These are phyloP conservation scores for Atkinsonella hypoxylon DNA, from an alignment of 2,329 filamentous ascomycete genomes.

Conservation along the genomic window DNA sequence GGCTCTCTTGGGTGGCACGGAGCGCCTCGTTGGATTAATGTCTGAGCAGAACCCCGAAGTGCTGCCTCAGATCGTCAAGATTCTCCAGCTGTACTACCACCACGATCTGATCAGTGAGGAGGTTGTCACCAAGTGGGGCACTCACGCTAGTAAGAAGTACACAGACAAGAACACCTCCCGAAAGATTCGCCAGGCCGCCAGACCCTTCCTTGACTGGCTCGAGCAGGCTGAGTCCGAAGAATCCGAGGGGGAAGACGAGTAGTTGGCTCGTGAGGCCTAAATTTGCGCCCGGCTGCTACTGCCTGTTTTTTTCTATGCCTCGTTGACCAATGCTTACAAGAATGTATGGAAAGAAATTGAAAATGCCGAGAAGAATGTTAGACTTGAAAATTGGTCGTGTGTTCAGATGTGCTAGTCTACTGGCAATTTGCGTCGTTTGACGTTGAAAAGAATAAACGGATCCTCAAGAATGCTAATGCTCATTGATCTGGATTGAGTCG, in stretches of 20 bases:
- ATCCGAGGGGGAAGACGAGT: constrained; percentile 32
- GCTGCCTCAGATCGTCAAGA: constrained; percentile 63
- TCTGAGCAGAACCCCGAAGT: constrained; percentile 71
- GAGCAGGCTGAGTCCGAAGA: constrained; percentile 72
- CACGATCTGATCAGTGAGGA: constrained; percentile 83
- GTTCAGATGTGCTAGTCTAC: not conserved
- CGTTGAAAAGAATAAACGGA: not conserved
- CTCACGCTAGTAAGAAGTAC: constrained; percentile 97
- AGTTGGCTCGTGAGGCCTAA: not conserved
- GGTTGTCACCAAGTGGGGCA: constrained; percentile 78
- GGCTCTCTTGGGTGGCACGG: constrained; percentile 86
- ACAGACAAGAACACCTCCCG: constrained; percentile 79
- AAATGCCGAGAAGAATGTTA: not conserved
- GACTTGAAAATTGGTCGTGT: not conserved
- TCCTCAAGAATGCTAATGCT: not conserved
- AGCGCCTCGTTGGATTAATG: constrained; percentile 68
- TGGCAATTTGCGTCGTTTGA: not conserved
- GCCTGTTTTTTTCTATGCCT: not conserved
- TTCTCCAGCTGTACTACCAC: constrained; percentile 84
- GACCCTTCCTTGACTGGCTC: constrained; percentile 91
- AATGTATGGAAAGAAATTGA: not conserved
- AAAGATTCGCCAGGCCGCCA: constrained; percentile 90
- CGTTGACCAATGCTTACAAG: not conserved
- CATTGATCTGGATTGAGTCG: too few species aligned
- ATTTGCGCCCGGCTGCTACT: too few species aligned